Conservation (phyloP, 805 yeast genomes). For the Yamadazyma olivae region DNA sequence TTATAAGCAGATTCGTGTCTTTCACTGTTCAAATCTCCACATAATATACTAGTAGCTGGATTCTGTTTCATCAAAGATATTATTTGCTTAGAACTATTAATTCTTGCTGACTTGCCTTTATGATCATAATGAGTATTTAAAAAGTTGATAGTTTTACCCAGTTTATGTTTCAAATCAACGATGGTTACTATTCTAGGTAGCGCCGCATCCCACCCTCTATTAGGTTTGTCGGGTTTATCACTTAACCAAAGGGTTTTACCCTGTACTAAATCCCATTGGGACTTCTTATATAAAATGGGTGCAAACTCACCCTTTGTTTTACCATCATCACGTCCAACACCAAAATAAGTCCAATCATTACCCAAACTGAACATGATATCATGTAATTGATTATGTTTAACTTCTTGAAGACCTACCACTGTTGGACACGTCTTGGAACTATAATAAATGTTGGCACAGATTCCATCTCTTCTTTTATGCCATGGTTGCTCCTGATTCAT, state of each 20-base stretch:
- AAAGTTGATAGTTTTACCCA: slow-evolving; percentile 22
- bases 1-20: slow-evolving; percentile 31
- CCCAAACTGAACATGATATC: slow-evolving; percentile 27
- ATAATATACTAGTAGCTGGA: slow-evolving; percentile 26
- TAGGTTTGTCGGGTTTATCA: slow-evolving; percentile 22
- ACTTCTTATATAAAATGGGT: slow-evolving; percentile 22
- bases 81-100: slow-evolving; percentile 27
- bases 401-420: slow-evolving; percentile 42
- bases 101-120: slow-evolving; percentile 29
- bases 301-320: slow-evolving; percentile 25
- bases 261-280: slow-evolving; percentile 21
- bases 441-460: slow-evolving; percentile 36
- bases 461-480: slow-evolving; percentile 36
- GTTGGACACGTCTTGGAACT: slow-evolving; percentile 20
- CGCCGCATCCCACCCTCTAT: slow-evolving; percentile 49
- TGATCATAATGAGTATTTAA: slow-evolving; percentile 42
- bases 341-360: slow-evolving; percentile 22
- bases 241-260: slow-evolving; percentile 26
- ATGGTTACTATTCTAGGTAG: slow-evolving; percentile 36
- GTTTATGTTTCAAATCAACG: slow-evolving; percentile 23
- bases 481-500: slow-evolving; percentile 43
- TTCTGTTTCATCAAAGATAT: slow-evolving; percentile 22
- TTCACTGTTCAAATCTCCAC: slow-evolving; percentile 38
- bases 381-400: slow-evolving; percentile 30
- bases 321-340: slow-evolving; percentile 31